Base-by-base conservation (phyloP, 169 alveolate species). In the Eimeria sp. region DNA sequence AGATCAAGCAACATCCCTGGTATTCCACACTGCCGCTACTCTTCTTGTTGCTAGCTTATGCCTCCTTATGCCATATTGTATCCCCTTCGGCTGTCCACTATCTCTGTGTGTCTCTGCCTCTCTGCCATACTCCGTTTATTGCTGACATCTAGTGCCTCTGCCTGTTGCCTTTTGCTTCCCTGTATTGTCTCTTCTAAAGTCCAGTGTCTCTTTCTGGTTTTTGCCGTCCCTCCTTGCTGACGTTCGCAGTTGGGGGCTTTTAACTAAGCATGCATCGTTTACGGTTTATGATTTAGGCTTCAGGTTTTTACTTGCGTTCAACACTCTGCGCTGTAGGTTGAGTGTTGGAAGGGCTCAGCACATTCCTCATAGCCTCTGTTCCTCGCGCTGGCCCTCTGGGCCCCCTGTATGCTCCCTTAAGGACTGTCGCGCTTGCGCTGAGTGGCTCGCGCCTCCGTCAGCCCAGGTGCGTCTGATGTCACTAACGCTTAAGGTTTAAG, bases 1-100 rank as follows among this genome's bases (percentile, higher is more conserved):
- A 75, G 49, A 92, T 92, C 67, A 92, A 92, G 58, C 95, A 75
- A 40, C 95, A 92, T n/a, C 95, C 95, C n/a, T 92, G 95, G 95
- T 91, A 47, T n/a, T 45, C 43, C 43, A 27, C 51, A n/a, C 11
- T 10, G 30, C 63, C 18, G 18, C 18, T 20, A 11, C 4, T 30
- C 63, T 43, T 51, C 89, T 1, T 14, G 57, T 76, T 25, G 16
- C 43, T 67, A 11, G 13, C 78, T 3, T 13, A 10, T 67, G 30
- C 1, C 78, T 67, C 78, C 78, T 30, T 10, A 20, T n/a, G 11
- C 22, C 40, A 34, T 67, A 43, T 20, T 0, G 54, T 27, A 9
- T 27, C 54, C 43, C 51, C 25, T 73, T 20, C 84, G 13, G n/a
- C 7, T 11, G 63, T 54, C 63, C 63, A 54, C 61, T 54, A 54